Evolutionary conservation across 73 alveolate species (phyloP).

Genomic region (Paramecium sonneborni): DNA sequence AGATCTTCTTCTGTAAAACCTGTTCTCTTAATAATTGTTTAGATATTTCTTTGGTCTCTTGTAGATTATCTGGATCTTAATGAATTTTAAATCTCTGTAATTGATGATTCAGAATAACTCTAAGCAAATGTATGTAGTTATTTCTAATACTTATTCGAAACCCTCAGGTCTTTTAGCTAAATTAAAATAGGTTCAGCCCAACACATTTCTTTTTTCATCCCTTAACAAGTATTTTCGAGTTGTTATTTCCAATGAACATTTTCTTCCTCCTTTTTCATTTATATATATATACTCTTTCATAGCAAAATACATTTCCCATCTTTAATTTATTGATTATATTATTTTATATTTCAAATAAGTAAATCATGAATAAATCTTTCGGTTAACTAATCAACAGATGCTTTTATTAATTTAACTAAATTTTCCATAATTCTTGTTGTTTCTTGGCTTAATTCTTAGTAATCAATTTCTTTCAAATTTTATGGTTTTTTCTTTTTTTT

Average conservation of each 20-base stretch:
- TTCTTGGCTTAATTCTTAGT: background rate
- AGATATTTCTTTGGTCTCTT: background rate
- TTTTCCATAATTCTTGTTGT: background rate
- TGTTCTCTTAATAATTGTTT: background rate
- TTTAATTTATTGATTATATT: background rate
- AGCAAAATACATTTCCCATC: background rate
- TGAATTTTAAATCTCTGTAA: background rate
- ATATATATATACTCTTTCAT: background rate
- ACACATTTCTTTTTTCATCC: background rate
- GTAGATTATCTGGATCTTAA: background rate
- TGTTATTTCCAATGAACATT: background rate
- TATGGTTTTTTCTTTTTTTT: background rate
- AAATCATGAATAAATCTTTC: constrained; percentile 45
- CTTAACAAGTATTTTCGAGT: background rate
- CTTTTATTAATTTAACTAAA: background rate
- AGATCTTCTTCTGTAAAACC: constrained; percentile 47
- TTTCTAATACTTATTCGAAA: background rate
- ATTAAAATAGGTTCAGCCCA: constrained; percentile 28
- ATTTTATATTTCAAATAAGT: background rate
- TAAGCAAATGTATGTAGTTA: background rate
- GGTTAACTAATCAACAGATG: background rate
- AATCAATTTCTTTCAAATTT: background rate
- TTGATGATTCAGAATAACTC: background rate
- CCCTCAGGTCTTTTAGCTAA: background rate
- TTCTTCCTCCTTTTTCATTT: background rate